Evolutionary conservation across 139 green algal genomes (phyloP), one percentile per base, ranked within the genome.

Genomic region (Micromonas pusilla): DNA sequence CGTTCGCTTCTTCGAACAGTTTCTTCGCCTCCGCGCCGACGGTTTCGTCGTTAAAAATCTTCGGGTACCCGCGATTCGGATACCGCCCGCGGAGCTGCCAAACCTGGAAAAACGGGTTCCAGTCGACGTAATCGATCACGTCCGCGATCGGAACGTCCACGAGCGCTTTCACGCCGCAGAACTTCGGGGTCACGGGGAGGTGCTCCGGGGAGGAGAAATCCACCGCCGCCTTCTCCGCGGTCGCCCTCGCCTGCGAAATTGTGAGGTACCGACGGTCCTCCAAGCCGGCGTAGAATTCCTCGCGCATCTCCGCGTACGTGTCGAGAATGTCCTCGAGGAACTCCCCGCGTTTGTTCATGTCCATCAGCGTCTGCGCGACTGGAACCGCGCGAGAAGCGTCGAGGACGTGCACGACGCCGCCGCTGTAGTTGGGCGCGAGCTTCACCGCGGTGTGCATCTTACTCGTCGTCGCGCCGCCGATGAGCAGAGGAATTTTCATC

Each of bases 361-460:
- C 92, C 45, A 98, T 83, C 45, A 99, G 85, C 5, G 88, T 85
- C 86, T 96, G 91, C 3, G 80, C 87, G 1, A 98, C 95, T 3
- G 95, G 94, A 73, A 99, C 95, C 32, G 83, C 87, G 62, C 95
- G 88, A 33, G 87, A 95, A 13, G 95, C 95, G 78, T 99, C 95
- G 76, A 99, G 86, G 30, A 99, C 95, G 73, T 99, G 90, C 31
- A 99, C 90, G 36, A 93, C 90, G 26, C 90, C 87, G 70, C 84
- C 86, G 26, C 81, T 89, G 89, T 97, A 98, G 66, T 89, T 85
- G 1, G 95, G 93, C 21, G 88, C 90, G 33, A 99, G 91, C 90
- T 99, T 99, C 21, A 99, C 95, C 0, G 95, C 95, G 0, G 95
- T 99, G 90, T 98, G 95, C 93, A 99, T 98, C 85, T 78, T 97